Percentiles rank a stretch among this genome's conserved stretches.
Evolutionary conservation across 2,329 filamentous ascomycete genomes (phyloP).

Genomic region (Sclerotinia nivalis): DNA sequence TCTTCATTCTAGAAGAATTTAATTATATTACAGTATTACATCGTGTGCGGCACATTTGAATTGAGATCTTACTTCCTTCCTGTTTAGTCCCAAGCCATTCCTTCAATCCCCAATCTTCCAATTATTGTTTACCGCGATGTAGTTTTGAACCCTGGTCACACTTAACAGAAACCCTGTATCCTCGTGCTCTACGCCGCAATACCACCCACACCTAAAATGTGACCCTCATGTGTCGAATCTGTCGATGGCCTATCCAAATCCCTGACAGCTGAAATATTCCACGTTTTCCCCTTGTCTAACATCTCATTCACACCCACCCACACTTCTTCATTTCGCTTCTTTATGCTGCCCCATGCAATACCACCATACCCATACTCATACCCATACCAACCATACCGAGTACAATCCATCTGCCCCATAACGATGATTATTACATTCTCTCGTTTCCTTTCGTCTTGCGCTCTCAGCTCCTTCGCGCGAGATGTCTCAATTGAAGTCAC

Average conservation of each 20-base stretch:
- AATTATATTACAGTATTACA: slow-evolving; percentile 7
- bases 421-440: background rate
- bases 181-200: slow-evolving; percentile 22
- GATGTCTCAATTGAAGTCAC: background rate
- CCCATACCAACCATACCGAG: background rate
- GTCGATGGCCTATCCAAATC: background rate
- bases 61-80: slow-evolving; percentile 19
- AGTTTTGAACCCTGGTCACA: background rate
- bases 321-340: slow-evolving; percentile 1
- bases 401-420: background rate
- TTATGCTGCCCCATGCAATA: too few species aligned
- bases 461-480: slow-evolving; percentile 9
- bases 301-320: slow-evolving; percentile 1
- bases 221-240: background rate
- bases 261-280: slow-evolving; percentile 21
- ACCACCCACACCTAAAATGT: slow-evolving; percentile 1
- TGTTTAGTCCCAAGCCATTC: background rate
- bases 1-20: slow-evolving; percentile 15
- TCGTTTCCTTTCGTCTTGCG: slow-evolving; percentile 6
- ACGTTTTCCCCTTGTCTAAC: background rate
- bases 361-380: background rate
- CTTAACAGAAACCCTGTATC: slow-evolving; percentile 4
- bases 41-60: slow-evolving; percentile 16
- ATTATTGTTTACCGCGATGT: slow-evolving; percentile 12
- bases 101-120: slow-evolving; percentile 9